phyloP scores from a whole-genome alignment of 768 basidiomycete species.

The Pleurotus tuoliensis region DNA sequence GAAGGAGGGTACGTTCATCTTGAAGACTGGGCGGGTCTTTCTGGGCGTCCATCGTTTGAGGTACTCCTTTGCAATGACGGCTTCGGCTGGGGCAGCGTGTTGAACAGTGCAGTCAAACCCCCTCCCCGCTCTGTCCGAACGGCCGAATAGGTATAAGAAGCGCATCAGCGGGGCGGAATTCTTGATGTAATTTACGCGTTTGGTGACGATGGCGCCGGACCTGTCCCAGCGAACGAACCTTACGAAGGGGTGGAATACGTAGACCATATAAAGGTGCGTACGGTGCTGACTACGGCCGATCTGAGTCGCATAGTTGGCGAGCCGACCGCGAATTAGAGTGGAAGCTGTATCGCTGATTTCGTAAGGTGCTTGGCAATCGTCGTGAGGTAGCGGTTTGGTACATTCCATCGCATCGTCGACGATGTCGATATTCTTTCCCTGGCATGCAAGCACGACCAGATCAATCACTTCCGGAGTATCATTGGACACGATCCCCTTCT shows the following conservation, averaged over 20 bases:
- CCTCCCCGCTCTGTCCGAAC: neutral
- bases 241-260: constrained; percentile 19
- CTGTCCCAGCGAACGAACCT: constrained; percentile 33
- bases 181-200: constrained; percentile 17
- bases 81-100: neutral
- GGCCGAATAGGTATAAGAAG: constrained; percentile 22
- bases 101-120: neutral
- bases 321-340: constrained; percentile 13
- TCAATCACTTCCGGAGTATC: constrained; percentile 8
- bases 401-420: too few species aligned
- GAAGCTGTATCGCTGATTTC: neutral
- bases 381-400: neutral
- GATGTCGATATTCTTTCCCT: neutral
- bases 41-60: neutral
- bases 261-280: constrained; percentile 23
- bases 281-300: constrained; percentile 22
- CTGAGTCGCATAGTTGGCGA: constrained; percentile 19
- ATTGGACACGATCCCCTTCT: neutral
- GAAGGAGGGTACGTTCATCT: neutral
- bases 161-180: constrained; percentile 10
- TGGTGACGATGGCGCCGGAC: constrained; percentile 22
- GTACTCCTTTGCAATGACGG: neutral
- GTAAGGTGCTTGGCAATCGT: neutral
- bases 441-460: constrained; percentile 3
- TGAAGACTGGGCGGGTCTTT: neutral